phyloP scores from a whole-genome alignment of 768 basidiomycete genomes.

The Lactarius indigo region DNA sequence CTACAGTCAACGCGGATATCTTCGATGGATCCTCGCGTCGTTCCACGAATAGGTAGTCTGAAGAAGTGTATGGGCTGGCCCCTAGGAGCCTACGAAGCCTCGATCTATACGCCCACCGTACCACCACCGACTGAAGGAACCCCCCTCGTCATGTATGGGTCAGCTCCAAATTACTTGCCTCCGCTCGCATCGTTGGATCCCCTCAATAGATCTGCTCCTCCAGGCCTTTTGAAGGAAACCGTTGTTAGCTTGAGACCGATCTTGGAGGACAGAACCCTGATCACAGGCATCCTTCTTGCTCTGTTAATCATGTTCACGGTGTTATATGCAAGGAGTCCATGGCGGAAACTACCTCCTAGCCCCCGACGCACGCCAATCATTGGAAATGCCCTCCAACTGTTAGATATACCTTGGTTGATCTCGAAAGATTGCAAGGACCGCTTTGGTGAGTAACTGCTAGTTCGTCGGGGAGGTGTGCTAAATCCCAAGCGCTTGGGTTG shows the following conservation, averaged over 20 bases:
- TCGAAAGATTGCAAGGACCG: conserved; percentile 7
- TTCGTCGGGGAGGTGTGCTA: not conserved
- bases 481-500: not conserved
- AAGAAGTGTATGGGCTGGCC: conserved; percentile 5
- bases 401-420: conserved; percentile 5
- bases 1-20: not conserved
- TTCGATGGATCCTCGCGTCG: not conserved
- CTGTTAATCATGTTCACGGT: not conserved
- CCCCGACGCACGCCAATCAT: conserved; percentile 8
- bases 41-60: not conserved
- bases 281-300: not conserved
- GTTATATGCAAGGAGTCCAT: conserved; percentile 7
- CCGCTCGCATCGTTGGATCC: conserved; percentile 3
- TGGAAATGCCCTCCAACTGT: conserved; percentile 7
- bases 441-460: not conserved
- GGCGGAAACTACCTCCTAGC: conserved; percentile 10
- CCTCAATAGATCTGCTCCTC: not conserved
- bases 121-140: not conserved
- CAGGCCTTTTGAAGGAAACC: not conserved
- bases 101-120: not conserved
- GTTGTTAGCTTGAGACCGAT: conserved; percentile 1
- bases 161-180: not conserved
- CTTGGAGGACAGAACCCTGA: not conserved
- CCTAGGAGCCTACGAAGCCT: not conserved
- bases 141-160: too few relatives aligned